These are phyloP conservation scores for Penicillium sclerotigenum DNA, from an alignment of 2,329 filamentous ascomycete genomes.

Conservation along the genomic window DNA sequence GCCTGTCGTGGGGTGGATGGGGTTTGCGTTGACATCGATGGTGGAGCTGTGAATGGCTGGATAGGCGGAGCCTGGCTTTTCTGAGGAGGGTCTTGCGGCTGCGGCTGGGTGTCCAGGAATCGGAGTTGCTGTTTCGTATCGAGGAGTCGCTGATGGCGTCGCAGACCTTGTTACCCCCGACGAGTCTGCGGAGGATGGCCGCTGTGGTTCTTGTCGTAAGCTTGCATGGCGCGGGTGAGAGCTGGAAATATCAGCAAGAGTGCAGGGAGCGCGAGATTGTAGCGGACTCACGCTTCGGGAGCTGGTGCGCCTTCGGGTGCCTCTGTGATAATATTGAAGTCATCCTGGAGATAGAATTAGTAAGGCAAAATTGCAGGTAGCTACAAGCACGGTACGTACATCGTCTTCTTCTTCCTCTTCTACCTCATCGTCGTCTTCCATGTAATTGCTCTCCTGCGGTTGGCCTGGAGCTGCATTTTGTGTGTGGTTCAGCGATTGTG, in stretches of 20 bases:
- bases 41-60: slow-evolving; percentile 70
- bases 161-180: slow-evolving; percentile 31
- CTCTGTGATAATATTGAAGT: slow-evolving; percentile 51
- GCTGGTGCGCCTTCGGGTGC: slow-evolving; percentile 42
- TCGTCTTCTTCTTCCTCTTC: slow-evolving; percentile 41
- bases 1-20: slow-evolving; percentile 67
- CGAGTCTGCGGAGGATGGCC: slow-evolving; percentile 35
- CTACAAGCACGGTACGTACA: slow-evolving; percentile 13
- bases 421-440: slow-evolving; percentile 42
- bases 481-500: slow-evolving; percentile 29
- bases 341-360: slow-evolving; percentile 36
- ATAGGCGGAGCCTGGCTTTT: slow-evolving; percentile 60
- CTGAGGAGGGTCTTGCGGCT: slow-evolving; percentile 34
- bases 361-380: not conserved
- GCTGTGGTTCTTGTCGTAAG: slow-evolving; percentile 36
- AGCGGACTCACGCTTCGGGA: slow-evolving; percentile 35
- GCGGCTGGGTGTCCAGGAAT: slow-evolving; percentile 26
- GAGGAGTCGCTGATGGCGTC: slow-evolving; percentile 34
- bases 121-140: slow-evolving; percentile 33
- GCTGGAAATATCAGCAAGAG: slow-evolving; percentile 29
- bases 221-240: slow-evolving; percentile 40
- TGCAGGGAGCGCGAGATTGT: not conserved
- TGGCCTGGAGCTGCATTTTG: slow-evolving; percentile 27
- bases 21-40: slow-evolving; percentile 79
- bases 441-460: slow-evolving; percentile 36